Base-by-base conservation (phyloP, 345 rosid species). In the Citrus maxima region DNA sequence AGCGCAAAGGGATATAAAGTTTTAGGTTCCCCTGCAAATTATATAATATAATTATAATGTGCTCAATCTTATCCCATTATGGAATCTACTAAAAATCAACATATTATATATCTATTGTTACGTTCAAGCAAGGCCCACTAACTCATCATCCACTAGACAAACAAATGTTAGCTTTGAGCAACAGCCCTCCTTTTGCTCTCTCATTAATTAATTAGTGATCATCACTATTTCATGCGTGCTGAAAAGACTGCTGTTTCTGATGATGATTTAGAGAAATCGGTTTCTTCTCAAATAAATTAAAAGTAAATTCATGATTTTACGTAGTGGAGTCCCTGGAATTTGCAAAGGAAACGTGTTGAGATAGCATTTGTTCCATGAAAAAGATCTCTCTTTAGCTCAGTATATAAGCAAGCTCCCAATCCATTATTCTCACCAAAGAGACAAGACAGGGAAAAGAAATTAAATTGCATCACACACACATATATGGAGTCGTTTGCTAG, bases 281-380 rank as follows among this genome's bases (percentile, higher is more conserved):
- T 74, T 73, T 25, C 56, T 49, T 14, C 18, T 46, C 14, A 46
- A 46, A 64, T 46, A 27, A 10, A 14, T 58, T 59, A 19, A 38
- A 37, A 14, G 14, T 13, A 21, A 25, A 30, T 42, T 65, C 61
- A 63, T 34, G 66, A 69, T 40, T 68, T 58, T 28, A 35, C 67
- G 67, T 77, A 77, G 83, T 85, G 88, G 86, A 85, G 84, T 82
- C 86, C 84, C 79, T 27, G 58, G 81, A 85, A 49, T 81, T 18
- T 54, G 58, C 4, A 60, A 51, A 77, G 67, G 9, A 71, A 42
- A 68, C 85, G 80, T 79, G 81, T 38, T 27, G 62, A 62, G 76
- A n/a, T 65, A 69, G 35, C 32, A 65, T 25, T 37, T 34, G 6
- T 40, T 40, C 10, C 59, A 54, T 59, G 46, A 32, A 40, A 40